These are phyloP conservation scores for Cubamyces lactineus DNA, from an alignment of 768 basidiomycete genomes.

Conservation along the genomic window DNA sequence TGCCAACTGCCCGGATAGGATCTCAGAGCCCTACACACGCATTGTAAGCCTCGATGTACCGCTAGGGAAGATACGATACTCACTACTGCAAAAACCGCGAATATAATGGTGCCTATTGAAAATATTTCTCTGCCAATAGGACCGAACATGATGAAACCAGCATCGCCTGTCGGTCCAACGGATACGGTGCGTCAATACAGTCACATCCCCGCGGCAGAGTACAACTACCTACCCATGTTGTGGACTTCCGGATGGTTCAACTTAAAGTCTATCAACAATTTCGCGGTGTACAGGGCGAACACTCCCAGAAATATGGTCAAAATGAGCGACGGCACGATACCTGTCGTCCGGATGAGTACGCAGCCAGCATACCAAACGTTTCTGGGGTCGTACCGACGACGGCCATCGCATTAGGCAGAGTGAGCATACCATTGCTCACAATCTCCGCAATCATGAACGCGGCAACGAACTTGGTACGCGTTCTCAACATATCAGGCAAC, in stretches of 20 bases:
- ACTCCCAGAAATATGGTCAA: constrained; percentile 55
- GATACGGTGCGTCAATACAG: background rate
- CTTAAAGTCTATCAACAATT: constrained; percentile 59
- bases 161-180: constrained; percentile 43
- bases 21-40: constrained; percentile 44
- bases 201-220: background rate
- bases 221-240: constrained; percentile 46
- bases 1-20: constrained; percentile 57
- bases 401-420: constrained; percentile 54
- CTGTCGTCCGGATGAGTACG: constrained; percentile 28
- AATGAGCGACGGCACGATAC: constrained; percentile 54
- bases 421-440: constrained; percentile 59
- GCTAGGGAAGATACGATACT: background rate
- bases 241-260: constrained; percentile 57
- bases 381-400: constrained; percentile 43
- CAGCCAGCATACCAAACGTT: too few relatives aligned
- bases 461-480: constrained; percentile 44
- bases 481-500: background rate
- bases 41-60: background rate
- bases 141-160: constrained; percentile 53
- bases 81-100: constrained; percentile 47
- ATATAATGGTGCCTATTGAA: constrained; percentile 50
- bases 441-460: constrained; percentile 61
- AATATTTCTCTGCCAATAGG: constrained; percentile 50
- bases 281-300: constrained; percentile 55